A percentile compares a stretch with the other conserved stretches of the same genome.
Evolutionary conservation across 2,329 filamentous ascomycete genomes (phyloP).

Genomic region (Aspergillus novofumigatus): DNA sequence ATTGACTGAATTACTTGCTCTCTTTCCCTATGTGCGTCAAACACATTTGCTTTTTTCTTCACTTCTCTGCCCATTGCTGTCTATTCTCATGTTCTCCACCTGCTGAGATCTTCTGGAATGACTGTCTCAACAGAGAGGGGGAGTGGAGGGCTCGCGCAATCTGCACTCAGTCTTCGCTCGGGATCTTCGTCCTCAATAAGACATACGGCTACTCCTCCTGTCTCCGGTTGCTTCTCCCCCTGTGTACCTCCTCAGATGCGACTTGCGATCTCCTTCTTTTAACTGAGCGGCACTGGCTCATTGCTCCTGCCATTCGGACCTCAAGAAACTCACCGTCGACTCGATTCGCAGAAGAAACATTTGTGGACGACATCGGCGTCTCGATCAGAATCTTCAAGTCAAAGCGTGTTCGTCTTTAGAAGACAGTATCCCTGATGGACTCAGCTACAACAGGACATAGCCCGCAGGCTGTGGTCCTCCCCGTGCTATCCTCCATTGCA

Average conservation of each 20-base stretch:
- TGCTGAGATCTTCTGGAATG: background rate
- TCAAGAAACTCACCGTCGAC: background rate
- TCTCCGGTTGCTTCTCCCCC: background rate
- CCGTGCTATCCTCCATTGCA: conserved; percentile 47
- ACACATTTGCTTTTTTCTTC: background rate
- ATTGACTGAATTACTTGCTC: background rate
- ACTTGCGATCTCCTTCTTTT: background rate
- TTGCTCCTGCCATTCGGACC: conserved; percentile 6
- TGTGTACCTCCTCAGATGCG: background rate
- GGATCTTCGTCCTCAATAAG: conserved; percentile 6
- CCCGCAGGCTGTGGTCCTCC: conserved; percentile 40
- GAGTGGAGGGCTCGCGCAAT: background rate
- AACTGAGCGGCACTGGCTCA: conserved; percentile 10
- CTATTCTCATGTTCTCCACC: background rate
- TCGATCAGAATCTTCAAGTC: background rate
- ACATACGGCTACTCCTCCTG: conserved; percentile 7
- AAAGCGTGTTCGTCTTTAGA: background rate
- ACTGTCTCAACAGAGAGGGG: conserved; percentile 9
- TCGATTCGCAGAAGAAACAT: background rate
- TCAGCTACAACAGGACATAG: conserved; percentile 11
- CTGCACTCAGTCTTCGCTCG: conserved; percentile 2
- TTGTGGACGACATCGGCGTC: background rate
- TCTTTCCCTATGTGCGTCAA: background rate
- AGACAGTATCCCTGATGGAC: conserved; percentile 2
- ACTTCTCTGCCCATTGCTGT: background rate